Percentiles rank a stretch among this genome's conserved stretches.
phyloP scores from a whole-genome alignment of 768 basidiomycete genomes.

The Psilocybe cubensis region DNA sequence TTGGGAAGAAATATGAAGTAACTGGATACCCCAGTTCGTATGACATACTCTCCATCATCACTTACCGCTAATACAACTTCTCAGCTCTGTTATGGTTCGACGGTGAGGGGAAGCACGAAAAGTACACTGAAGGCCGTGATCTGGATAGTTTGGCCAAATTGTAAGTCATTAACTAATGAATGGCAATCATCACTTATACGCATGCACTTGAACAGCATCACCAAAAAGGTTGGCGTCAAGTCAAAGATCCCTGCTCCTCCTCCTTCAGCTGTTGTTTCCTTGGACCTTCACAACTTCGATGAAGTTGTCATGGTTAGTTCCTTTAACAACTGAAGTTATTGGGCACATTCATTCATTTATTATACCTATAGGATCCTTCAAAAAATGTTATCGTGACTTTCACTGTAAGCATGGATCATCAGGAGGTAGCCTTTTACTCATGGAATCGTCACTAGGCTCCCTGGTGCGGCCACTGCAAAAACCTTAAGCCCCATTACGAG shows the following conservation, averaged over 20 bases:
- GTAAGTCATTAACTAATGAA: slow-evolving; percentile 45
- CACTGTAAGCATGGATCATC: slow-evolving; percentile 51
- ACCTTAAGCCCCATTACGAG: slow-evolving; percentile 84
- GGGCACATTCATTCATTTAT: background rate
- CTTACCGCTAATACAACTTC: slow-evolving; percentile 5
- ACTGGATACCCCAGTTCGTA: slow-evolving; percentile 85
- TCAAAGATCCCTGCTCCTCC: slow-evolving; percentile 89
- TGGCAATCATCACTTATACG: background rate
- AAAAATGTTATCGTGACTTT: slow-evolving; percentile 89
- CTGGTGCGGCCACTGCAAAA: slow-evolving; percentile 97
- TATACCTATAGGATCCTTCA: slow-evolving; percentile 49
- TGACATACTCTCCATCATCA: background rate
- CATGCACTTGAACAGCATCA: slow-evolving; percentile 59
- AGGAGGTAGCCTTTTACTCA: background rate
- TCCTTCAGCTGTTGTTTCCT: slow-evolving; percentile 65
- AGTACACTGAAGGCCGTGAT: slow-evolving; percentile 81
- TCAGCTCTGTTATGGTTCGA: slow-evolving; percentile 93
- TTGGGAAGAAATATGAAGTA: slow-evolving; percentile 81
- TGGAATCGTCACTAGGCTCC: slow-evolving; percentile 46
- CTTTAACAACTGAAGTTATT: background rate
- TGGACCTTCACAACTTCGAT: slow-evolving; percentile 78
- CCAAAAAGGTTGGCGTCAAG: slow-evolving; percentile 76
- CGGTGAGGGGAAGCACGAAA: slow-evolving; percentile 62
- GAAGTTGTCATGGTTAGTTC: slow-evolving; percentile 64
- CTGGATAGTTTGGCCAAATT: slow-evolving; percentile 75